Evolutionary conservation across 2,329 filamentous ascomycete species (phyloP), one percentile per base, ranked within the genome.

Genomic region (Aspergillus sp.): DNA sequence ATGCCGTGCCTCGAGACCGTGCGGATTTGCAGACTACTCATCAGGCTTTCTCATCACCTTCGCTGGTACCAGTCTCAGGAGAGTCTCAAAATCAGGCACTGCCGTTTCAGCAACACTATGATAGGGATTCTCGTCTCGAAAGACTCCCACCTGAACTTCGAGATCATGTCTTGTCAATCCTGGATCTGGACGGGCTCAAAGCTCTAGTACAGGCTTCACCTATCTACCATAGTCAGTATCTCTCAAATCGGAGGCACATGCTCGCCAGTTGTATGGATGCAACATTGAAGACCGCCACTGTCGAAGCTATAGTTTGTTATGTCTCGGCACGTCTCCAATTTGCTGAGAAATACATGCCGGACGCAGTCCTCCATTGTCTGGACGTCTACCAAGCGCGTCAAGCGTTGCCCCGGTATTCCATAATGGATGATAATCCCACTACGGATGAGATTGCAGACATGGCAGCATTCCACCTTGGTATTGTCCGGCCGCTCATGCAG

Each of bases 191-290:
- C 30, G 47, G 59, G 10, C 56, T 73, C 10, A 64, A 57, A n/a
- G 57, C 61, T 19, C 58, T 74, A 3, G 60, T 71, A 15, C 64
- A 52, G 50, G 68, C 70, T 23, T 73, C 70, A 3, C 68, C 70
- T 10, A 57, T 64, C 25, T 73, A 65, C 47, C 58, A 70, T 47
- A 54, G 67, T 38, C 70, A 72, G 59, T 72, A 70, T 57, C 47
- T 66, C 10, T 55, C 63, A 19, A 61, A 67, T 54, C 66, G 66
- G 25, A 64, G 51, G 39, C 52, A 51, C 21, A 19, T 73, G 1
- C 68, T 74, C 23, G 48, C 54, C 55, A 17, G 36, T 19, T 61
- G 36, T 23, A 59, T 73, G 5, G 49, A 66, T 23, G 38, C 25
- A n/a, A 63, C 62, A 1, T 54, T 73, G 2, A 52, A 62, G 15